A percentile compares a stretch with the other conserved stretches of the same genome.
Conservation (phyloP, 768 basidiomycete species). For the Rhodosporidiobolus sp. region DNA sequence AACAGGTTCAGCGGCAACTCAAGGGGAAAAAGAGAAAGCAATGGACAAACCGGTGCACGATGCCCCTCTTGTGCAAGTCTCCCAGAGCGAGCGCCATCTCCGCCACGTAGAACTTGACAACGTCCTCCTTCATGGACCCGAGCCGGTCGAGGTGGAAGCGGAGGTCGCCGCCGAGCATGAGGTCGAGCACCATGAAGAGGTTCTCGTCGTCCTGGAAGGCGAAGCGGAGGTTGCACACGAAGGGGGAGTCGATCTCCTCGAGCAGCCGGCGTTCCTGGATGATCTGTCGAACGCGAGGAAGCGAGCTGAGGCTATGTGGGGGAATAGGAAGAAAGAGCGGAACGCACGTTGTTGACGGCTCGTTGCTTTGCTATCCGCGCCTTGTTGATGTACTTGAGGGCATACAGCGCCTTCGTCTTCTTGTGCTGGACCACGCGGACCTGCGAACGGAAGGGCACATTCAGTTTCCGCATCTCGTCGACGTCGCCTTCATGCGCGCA, state of each 20-base stretch:
- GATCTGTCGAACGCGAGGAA: constrained; percentile 59
- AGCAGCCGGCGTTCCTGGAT: constrained; percentile 89
- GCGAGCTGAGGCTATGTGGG: not conserved
- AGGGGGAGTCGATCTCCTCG: constrained; percentile 68
- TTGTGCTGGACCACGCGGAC: constrained; percentile 97
- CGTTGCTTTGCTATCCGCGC: constrained; percentile 59
- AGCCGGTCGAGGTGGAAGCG: constrained; percentile 53
- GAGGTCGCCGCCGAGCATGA: constrained; percentile 63
- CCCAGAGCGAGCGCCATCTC: constrained; percentile 82
- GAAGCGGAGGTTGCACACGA: constrained; percentile 54
- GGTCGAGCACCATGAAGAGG: constrained; percentile 95
- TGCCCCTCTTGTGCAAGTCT: constrained; percentile 85
- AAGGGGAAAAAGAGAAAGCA: too few species aligned
- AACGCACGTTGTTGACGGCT: constrained; percentile 40
- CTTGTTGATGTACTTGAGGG: constrained; percentile 98
- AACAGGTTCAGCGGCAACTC: not conserved
- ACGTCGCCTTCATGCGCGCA: not conserved
- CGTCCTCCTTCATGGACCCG: constrained; percentile 44
- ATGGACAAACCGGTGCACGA: constrained; percentile 82
- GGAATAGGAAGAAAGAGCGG: not conserved
- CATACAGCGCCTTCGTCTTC: constrained; percentile 80
- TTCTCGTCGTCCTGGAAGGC: constrained; percentile 96
- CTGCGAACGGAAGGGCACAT: constrained; percentile 50
- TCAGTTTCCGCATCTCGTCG: not conserved
- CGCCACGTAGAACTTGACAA: constrained; percentile 67